Base-by-base conservation (phyloP, 2,329 filamentous ascomycete species). In the Calycina herbarum region DNA sequence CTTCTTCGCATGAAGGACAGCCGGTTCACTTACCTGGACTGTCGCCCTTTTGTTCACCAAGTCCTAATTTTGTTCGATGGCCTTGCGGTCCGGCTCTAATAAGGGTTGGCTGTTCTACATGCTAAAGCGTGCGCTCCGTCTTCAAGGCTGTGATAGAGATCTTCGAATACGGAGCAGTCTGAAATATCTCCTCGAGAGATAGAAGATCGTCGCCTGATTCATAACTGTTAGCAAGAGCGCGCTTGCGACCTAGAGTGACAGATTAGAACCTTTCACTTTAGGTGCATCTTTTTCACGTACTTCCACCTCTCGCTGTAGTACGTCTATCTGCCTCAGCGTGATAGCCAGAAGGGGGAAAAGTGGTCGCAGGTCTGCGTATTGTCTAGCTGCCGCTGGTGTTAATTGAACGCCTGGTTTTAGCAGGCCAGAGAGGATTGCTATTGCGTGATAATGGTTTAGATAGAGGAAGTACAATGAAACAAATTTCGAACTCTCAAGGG, bases 381-480 rank as follows among this genome's bases (percentile, higher is more conserved):
- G 1, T 20, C 20, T 20, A 20, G 20, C 20, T 20, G 20, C 20
- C 6, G 56, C 62, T 24, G 38, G 66, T 66, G 62, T 64, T 68
- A 51, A 33, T 59, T 31, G 42, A 61, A 56, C 57, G 51, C 51
- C 61, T 64, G 58, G 64, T 3, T 64, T 66, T 57, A 64, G 54
- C 24, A 31, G 29, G 29, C 29, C 29, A 31, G 29, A 62, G 62
- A 56, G 59, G 24, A 31, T 66, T 68, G 20, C 48, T 13, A 10
- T 66, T 62, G 51, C 5, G 38, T 17, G 61, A 63, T 64, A 33
- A 42, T n/a, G 62, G 59, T 54, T 64, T 66, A 57, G 56, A 66
- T 62, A 27, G 48, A 63, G 59, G 60, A 69, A 68, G 40, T 66
- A 29, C 33, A 69, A 69, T 65, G 1, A 59, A 66, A 65, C 62